Conservation (phyloP, 805 yeast genomes). For the Nakazawaea peltata region DNA sequence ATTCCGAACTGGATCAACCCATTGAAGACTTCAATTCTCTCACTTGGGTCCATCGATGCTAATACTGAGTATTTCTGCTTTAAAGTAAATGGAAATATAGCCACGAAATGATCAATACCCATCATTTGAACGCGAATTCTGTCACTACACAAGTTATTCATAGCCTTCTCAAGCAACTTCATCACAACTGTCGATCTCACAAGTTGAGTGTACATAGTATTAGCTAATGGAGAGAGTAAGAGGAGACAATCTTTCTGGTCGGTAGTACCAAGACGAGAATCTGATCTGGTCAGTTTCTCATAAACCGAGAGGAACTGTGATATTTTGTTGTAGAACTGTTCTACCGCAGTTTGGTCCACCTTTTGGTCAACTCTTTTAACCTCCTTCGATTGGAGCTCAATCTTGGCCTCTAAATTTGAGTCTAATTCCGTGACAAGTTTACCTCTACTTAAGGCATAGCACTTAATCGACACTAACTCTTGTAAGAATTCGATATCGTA, state of each 20-base stretch:
- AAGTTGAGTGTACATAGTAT: constrained; percentile 48
- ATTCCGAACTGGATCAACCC: constrained; percentile 17
- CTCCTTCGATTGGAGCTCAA: neutral
- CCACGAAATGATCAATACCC: constrained; percentile 19
- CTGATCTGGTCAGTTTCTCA: constrained; percentile 5
- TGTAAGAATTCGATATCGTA: constrained; percentile 37
- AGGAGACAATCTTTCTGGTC: constrained; percentile 23
- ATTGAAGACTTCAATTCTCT: constrained; percentile 11
- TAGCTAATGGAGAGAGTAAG: constrained; percentile 52
- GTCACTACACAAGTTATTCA: constrained; percentile 9
- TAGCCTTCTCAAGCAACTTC: too few species aligned
- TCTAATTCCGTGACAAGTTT: neutral
- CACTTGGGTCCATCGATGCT: constrained; percentile 7
- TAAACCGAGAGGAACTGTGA: constrained; percentile 2
- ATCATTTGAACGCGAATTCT: constrained; percentile 11
- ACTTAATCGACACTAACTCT: constrained; percentile 34
- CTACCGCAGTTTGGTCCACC: neutral
- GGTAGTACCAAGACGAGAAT: constrained; percentile 1
- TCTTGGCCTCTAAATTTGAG: too few species aligned
- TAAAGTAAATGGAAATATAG: constrained; percentile 23
- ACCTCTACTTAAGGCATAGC: constrained; percentile 38
- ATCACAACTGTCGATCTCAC: too few species aligned
- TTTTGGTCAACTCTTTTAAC: neutral
- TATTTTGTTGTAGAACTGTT: constrained; percentile 5
- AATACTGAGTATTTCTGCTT: constrained; percentile 15